A percentile compares a stretch with the other conserved stretches of the same genome.
Evolutionary conservation across 2,329 filamentous ascomycete genomes (phyloP).

Genomic region (Aspergillus alliaceus): DNA sequence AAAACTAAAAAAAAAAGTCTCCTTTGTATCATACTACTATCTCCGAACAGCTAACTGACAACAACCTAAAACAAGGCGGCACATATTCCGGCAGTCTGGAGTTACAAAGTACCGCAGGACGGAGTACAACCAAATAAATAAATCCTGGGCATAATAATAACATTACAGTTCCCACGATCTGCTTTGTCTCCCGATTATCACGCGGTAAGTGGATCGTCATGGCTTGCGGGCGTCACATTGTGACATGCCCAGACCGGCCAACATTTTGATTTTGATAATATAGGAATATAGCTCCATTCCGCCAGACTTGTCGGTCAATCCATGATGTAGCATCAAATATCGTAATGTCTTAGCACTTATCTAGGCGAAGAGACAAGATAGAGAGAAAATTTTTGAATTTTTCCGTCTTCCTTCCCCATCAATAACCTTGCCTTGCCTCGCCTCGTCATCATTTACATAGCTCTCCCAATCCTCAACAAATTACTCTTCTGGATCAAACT

Average conservation of each 20-base stretch:
- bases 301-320: not conserved
- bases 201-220: constrained; percentile 3
- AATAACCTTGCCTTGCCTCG: not conserved
- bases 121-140: not conserved
- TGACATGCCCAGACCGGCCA: not conserved
- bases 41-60: not conserved
- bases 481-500: not conserved
- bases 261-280: not conserved
- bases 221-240: constrained; percentile 1
- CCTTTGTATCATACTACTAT: not conserved
- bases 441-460: constrained; percentile 10
- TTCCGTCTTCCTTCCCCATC: not conserved
- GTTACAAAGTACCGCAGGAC: constrained; percentile 1
- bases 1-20: not conserved
- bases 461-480: not conserved
- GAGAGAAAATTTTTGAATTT: not conserved
- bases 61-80: not conserved
- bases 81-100: not conserved
- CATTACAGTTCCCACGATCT: constrained; percentile 3
- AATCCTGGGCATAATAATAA: not conserved
- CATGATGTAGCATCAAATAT: not conserved
- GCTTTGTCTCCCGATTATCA: constrained; percentile 1
- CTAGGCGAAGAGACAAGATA: too few relatives aligned
- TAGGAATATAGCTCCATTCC: not conserved
- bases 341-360: not conserved